phyloP scores from a whole-genome alignment of 371 early-diverging fungal genomes.

The Apophysomyces trapeziformis region DNA sequence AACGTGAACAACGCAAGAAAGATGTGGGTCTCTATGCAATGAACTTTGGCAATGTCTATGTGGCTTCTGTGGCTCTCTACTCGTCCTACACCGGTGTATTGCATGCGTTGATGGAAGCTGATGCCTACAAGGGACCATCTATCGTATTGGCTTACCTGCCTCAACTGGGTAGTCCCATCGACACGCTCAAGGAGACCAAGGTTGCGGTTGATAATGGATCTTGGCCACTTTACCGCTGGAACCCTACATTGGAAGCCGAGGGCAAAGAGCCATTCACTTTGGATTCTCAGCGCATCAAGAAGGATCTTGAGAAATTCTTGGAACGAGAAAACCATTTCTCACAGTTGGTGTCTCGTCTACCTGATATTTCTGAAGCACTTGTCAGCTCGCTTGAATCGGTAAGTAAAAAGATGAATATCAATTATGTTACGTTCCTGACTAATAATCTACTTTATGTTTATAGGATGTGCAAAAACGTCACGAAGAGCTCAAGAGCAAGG shows the following conservation, averaged over 20 bases:
- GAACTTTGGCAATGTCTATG: slow-evolving; percentile 88
- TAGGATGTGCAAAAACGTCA: slow-evolving; percentile 60
- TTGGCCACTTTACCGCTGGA: slow-evolving; percentile 96
- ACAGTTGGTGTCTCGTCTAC: slow-evolving; percentile 65
- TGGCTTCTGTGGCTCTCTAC: slow-evolving; percentile 89
- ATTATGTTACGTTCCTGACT: not conserved
- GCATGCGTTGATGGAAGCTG: slow-evolving; percentile 88
- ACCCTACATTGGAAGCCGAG: slow-evolving; percentile 69
- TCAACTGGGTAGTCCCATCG: slow-evolving; percentile 61
- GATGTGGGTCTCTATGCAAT: slow-evolving; percentile 94
- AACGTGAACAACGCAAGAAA: slow-evolving; percentile 82
- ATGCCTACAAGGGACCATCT: slow-evolving; percentile 87
- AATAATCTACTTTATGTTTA: not conserved
- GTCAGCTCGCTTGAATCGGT: slow-evolving; percentile 56
- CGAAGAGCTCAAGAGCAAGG: slow-evolving; percentile 52
- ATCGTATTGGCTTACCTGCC: slow-evolving; percentile 90
- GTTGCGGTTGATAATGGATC: slow-evolving; percentile 86
- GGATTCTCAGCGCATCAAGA: slow-evolving; percentile 86
- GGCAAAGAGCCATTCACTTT: slow-evolving; percentile 74
- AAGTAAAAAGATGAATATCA: slow-evolving; percentile 14
- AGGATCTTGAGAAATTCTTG: slow-evolving; percentile 80
- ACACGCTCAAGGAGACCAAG: slow-evolving; percentile 86
- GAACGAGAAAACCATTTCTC: slow-evolving; percentile 84
- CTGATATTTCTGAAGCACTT: slow-evolving; percentile 61
- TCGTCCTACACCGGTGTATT: slow-evolving; percentile 87